A percentile compares a stretch with the other conserved stretches of the same genome.
Evolutionary conservation across 352 stramenopile species (phyloP).

Genomic region (Pythium insidiosum): DNA sequence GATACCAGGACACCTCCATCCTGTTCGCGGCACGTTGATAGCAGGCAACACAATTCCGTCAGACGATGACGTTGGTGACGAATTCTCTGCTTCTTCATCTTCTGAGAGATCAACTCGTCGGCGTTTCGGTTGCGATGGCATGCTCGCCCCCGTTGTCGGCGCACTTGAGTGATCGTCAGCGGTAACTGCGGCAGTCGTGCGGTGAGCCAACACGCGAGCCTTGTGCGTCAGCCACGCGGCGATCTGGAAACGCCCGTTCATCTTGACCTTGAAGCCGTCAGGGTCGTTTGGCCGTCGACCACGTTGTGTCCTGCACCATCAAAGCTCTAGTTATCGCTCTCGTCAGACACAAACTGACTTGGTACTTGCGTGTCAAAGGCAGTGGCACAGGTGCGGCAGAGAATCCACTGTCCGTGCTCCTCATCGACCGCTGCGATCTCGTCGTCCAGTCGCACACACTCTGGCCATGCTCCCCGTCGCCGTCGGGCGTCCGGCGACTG

Average conservation of each 20-base stretch:
- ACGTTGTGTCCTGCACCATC: slow-evolving; percentile 24
- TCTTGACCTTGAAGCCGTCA: slow-evolving; percentile 62
- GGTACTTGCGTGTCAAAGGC: slow-evolving; percentile 45
- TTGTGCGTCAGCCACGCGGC: slow-evolving; percentile 64
- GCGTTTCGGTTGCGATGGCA: too few species aligned
- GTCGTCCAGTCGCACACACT: slow-evolving; percentile 36
- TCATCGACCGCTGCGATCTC: slow-evolving; percentile 51
- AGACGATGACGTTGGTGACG: too few species aligned
- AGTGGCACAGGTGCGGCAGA: slow-evolving; percentile 50
- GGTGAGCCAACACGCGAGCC: slow-evolving; percentile 44
- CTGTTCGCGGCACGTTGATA: slow-evolving; percentile 37
- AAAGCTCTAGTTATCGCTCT: not conserved
- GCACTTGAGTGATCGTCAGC: slow-evolving; percentile 6
- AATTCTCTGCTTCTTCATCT: too few species aligned
- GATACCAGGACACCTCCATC: slow-evolving; percentile 53
- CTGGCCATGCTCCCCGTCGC: slow-evolving; percentile 41
- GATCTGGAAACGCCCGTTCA: slow-evolving; percentile 60
- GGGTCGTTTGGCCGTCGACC: slow-evolving; percentile 56
- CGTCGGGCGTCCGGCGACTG: slow-evolving; percentile 32
- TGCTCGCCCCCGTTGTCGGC: too few species aligned
- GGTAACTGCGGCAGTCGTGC: not conserved
- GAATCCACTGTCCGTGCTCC: slow-evolving; percentile 52
- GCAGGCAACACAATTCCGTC: too few species aligned
- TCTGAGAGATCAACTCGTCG: too few species aligned
- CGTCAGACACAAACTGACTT: too few species aligned